phyloP scores from a whole-genome alignment of 768 basidiomycete species.

The Boletus tomentosulus region DNA sequence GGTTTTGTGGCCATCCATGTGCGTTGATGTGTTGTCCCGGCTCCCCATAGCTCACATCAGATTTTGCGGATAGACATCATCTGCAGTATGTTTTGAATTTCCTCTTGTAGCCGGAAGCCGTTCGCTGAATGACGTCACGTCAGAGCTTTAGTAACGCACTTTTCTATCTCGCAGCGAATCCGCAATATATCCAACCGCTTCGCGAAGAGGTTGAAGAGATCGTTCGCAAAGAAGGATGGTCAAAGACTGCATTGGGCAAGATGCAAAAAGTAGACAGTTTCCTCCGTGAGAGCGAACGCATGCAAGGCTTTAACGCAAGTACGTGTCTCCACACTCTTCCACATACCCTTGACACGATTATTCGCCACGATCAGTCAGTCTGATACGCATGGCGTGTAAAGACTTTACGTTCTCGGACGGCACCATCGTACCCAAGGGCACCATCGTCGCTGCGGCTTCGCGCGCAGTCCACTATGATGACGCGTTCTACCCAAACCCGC shows the following conservation, averaged over 20 bases:
- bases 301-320: slow-evolving; percentile 28
- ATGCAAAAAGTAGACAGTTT: slow-evolving; percentile 39
- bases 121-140: background rate
- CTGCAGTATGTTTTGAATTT: slow-evolving; percentile 4
- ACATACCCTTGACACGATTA: background rate
- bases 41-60: background rate
- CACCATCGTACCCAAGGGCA: slow-evolving; percentile 34
- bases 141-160: slow-evolving; percentile 34
- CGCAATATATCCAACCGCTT: slow-evolving; percentile 31
- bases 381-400: slow-evolving; percentile 31
- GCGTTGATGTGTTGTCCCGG: background rate
- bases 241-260: slow-evolving; percentile 22
- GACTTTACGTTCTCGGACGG: slow-evolving; percentile 38
- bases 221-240: slow-evolving; percentile 27
- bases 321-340: background rate
- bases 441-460: slow-evolving; percentile 18
- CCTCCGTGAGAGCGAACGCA: slow-evolving; percentile 33
- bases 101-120: background rate
- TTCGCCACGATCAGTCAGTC: slow-evolving; percentile 15
- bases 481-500: slow-evolving; percentile 30
- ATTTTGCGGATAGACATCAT: slow-evolving; percentile 16
- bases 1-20: slow-evolving; percentile 8
- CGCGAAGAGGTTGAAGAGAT: slow-evolving; percentile 36
- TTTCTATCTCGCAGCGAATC: slow-evolving; percentile 33
- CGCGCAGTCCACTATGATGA: slow-evolving; percentile 21